A percentile compares a stretch with the other conserved stretches of the same genome.
Evolutionary conservation across 176 grass and related monocot species (phyloP).

Genomic region (Tillandsia fasciculata): DNA sequence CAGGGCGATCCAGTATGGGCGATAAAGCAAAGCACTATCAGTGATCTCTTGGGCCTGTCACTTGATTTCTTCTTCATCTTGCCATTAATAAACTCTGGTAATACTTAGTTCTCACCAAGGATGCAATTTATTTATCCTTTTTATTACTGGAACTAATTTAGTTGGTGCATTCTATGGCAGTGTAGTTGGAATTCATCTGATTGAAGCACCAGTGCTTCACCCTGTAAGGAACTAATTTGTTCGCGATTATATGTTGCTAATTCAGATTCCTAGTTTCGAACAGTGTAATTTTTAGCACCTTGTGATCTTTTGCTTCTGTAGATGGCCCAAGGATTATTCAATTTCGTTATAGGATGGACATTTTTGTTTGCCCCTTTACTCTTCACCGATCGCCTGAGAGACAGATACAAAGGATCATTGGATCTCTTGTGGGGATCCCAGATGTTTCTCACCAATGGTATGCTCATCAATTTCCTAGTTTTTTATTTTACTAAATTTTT

Average conservation of each 20-base stretch:
- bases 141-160: slow-evolving; percentile 15
- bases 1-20: slow-evolving; percentile 84
- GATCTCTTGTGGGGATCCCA: slow-evolving; percentile 78
- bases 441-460: slow-evolving; percentile 99
- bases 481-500: background rate
- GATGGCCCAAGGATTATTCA: slow-evolving; percentile 82
- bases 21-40: slow-evolving; percentile 53
- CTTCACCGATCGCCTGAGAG: slow-evolving; percentile 58
- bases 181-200: slow-evolving; percentile 59
- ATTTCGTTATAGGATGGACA: slow-evolving; percentile 85
- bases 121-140: background rate
- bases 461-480: slow-evolving; percentile 9
- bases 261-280: background rate
- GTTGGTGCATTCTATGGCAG: slow-evolving; percentile 32
- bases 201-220: slow-evolving; percentile 71
- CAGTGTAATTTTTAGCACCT: background rate
- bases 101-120: background rate
- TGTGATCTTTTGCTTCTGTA: slow-evolving; percentile 17
- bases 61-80: slow-evolving; percentile 93
- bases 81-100: slow-evolving; percentile 66
- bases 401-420: slow-evolving; percentile 63
- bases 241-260: background rate
- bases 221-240: slow-evolving; percentile 44
- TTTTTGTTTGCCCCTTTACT: slow-evolving; percentile 74
- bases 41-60: slow-evolving; percentile 60